phyloP scores from a whole-genome alignment of 1,284 basidiomycete species.

The Rhodotorula sp. region DNA sequence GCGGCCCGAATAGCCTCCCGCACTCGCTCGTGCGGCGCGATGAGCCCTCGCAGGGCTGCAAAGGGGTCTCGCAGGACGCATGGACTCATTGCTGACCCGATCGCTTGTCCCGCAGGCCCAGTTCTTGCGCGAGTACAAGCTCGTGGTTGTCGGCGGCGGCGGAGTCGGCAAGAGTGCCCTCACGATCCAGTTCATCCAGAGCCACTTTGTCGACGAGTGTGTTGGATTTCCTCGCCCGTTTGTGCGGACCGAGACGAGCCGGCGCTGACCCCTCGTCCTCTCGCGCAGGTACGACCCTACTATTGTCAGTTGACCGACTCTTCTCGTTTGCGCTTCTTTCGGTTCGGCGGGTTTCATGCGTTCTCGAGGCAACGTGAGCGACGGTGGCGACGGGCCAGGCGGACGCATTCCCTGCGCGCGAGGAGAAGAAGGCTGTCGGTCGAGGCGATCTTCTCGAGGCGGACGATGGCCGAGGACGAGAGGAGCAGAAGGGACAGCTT shows the following conservation, averaged over 20 bases:
- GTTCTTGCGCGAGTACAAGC: constrained; percentile 72
- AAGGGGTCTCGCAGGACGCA: not conserved
- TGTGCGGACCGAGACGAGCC: not conserved
- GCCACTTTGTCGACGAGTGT: constrained; percentile 97
- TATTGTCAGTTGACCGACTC: constrained; percentile 15
- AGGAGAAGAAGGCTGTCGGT: not conserved
- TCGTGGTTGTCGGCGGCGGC: constrained; percentile 97
- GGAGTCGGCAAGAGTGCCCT: constrained; percentile 68
- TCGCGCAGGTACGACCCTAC: constrained; percentile 26
- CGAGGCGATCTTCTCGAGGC: not conserved
- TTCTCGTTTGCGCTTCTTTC: not conserved
- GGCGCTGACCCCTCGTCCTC: not conserved
- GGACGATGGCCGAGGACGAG: not conserved
- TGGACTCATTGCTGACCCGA: not conserved
- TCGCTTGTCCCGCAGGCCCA: constrained; percentile 61
- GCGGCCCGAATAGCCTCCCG: not conserved
- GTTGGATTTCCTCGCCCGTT: constrained; percentile 46
- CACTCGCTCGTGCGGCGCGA: not conserved
- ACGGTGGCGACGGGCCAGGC: too few species aligned
- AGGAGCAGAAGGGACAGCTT: not conserved
- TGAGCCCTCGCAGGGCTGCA: not conserved
- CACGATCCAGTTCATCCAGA: constrained; percentile 90
- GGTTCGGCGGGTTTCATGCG: not conserved
- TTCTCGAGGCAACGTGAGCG: not conserved
- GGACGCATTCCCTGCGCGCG: not conserved